phyloP scores from a whole-genome alignment of 2,329 filamentous ascomycete species.

The Stachybotrys elegans region DNA sequence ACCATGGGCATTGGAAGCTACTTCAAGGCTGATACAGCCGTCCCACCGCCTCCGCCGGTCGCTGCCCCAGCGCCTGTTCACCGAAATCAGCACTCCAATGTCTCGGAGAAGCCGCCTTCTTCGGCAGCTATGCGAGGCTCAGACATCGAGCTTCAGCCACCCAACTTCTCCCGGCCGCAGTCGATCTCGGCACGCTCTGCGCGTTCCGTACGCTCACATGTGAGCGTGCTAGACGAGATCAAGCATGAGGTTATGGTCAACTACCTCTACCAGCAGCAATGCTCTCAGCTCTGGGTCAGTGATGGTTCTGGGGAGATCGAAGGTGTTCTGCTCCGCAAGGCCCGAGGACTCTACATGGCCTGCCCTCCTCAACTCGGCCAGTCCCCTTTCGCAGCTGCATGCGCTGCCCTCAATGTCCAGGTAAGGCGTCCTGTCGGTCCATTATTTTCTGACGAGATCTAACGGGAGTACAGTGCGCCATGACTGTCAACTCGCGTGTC shows the following conservation, averaged over 20 bases:
- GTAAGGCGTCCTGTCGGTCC: constrained; percentile 34
- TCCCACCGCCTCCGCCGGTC: constrained; percentile 10
- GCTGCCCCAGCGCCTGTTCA: constrained; percentile 11
- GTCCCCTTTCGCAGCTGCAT: constrained; percentile 60
- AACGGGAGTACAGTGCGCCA: constrained; percentile 53
- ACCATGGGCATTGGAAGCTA: constrained; percentile 59
- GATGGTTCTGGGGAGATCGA: constrained; percentile 64
- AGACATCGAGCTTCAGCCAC: constrained; percentile 44
- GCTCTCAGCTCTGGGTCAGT: constrained; percentile 67
- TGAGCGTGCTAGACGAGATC: constrained; percentile 63
- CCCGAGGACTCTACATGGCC: constrained; percentile 64
- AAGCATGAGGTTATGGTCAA: constrained; percentile 82
- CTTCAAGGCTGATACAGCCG: constrained; percentile 45
- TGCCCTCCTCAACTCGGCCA: constrained; percentile 61
- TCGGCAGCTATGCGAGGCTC: constrained; percentile 21
- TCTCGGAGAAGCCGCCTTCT: constrained; percentile 32
- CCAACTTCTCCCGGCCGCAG: constrained; percentile 46
- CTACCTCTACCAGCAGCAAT: constrained; percentile 77
- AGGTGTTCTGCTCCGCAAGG: constrained; percentile 67
- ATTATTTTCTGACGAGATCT: neutral
- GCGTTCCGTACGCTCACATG: constrained; percentile 28
- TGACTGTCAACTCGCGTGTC: constrained; percentile 76
- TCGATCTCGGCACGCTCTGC: constrained; percentile 46
- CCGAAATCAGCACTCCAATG: constrained; percentile 17
- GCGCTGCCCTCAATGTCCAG: constrained; percentile 65